phyloP scores from a whole-genome alignment of 1,139 yeast genomes.

The Debaryomyces singareniensis region DNA sequence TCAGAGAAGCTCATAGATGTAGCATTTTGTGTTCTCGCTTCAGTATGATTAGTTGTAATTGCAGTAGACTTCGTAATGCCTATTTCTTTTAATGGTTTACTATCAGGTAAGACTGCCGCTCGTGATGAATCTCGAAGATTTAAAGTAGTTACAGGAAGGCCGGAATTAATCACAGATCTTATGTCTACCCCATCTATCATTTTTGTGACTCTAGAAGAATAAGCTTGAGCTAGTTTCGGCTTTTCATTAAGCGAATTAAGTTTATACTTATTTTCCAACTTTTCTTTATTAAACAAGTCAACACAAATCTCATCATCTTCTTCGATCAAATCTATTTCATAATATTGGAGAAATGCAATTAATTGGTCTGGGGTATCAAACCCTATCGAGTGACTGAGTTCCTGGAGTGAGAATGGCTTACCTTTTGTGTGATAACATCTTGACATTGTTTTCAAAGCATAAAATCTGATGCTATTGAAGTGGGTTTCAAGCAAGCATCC shows the following conservation, averaged over 20 bases:
- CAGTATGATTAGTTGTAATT: too few relatives aligned
- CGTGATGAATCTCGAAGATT: neutral
- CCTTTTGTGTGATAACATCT: constrained; percentile 66
- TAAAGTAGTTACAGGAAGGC: constrained; percentile 9
- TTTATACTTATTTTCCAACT: constrained; percentile 37
- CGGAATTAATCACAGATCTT: constrained; percentile 31
- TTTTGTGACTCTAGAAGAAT: constrained; percentile 45
- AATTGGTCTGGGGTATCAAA: constrained; percentile 57
- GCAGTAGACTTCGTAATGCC: constrained; percentile 3
- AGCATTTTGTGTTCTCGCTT: too few relatives aligned
- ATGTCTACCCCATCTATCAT: constrained; percentile 34
- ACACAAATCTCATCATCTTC: constrained; percentile 37
- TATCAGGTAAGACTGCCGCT: neutral
- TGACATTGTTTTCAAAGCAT: constrained; percentile 66
- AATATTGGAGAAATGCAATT: constrained; percentile 53
- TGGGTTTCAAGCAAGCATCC: constrained; percentile 77
- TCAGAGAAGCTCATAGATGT: neutral
- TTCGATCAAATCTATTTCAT: constrained; percentile 46
- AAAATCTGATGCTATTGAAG: constrained; percentile 71
- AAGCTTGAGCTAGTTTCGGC: constrained; percentile 51
- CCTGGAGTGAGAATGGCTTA: constrained; percentile 50
- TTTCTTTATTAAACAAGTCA: constrained; percentile 51
- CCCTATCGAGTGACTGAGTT: constrained; percentile 50
- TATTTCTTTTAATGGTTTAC: neutral
- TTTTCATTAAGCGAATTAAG: constrained; percentile 38